Evolutionary conservation across 164 flowering plant genomes (phyloP).

Genomic region (Malania oleifera): DNA sequence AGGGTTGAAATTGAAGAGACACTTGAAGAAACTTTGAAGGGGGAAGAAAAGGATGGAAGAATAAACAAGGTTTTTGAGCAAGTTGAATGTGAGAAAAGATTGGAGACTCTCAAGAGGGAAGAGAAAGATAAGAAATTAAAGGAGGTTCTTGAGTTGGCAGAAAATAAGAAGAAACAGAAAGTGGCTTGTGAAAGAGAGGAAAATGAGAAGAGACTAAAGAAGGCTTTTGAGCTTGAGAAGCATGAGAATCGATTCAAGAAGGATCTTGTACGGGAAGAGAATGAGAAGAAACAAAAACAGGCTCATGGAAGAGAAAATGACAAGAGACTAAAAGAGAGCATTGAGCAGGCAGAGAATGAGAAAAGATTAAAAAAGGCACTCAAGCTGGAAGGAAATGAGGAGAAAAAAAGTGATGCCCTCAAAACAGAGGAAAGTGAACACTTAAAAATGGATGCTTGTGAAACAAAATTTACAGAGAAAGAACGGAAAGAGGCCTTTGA

Average conservation of each 20-base stretch:
- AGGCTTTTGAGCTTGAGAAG: not conserved
- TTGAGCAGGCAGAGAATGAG: constrained; percentile 14
- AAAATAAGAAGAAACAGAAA: constrained; percentile 6
- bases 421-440: constrained; percentile 4
- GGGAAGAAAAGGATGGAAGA: constrained; percentile 13
- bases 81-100: constrained; percentile 11
- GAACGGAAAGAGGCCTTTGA: constrained; percentile 10
- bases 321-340: constrained; percentile 11
- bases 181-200: constrained; percentile 2
- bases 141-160: not conserved
- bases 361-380: constrained; percentile 6
- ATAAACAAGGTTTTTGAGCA: constrained; percentile 10
- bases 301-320: not conserved
- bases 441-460: too few species aligned
- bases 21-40: not conserved
- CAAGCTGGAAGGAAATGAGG: constrained; percentile 14
- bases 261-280: not conserved
- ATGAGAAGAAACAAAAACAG: not conserved
- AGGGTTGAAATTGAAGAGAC: constrained; percentile 12
- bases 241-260: constrained; percentile 1
- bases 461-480: too few species aligned
- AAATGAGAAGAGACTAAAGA: constrained; percentile 3
- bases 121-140: constrained; percentile 13
- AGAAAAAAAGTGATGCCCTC: constrained; percentile 7
- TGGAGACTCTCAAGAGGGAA: constrained; percentile 19